Conservation (phyloP, 1,284 basidiomycete genomes). For the Papiliotrema terrestris region DNA sequence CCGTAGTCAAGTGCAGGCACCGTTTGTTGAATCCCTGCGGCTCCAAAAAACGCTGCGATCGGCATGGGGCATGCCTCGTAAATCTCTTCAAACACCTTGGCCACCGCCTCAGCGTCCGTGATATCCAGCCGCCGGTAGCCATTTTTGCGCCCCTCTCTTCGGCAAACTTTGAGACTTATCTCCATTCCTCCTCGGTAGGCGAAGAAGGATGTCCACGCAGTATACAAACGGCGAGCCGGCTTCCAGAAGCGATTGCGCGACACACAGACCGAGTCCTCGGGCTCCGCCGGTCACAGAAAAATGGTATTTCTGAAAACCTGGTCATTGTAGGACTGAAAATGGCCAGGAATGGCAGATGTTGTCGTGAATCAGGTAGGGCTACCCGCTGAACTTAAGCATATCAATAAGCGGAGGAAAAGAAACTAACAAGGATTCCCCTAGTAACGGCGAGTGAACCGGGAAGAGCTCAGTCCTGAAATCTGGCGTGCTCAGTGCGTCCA, state of each 20-base stretch:
- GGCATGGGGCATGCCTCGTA: slow-evolving; percentile 49
- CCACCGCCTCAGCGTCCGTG: slow-evolving; percentile 58
- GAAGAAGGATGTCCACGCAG: too few relatives aligned
- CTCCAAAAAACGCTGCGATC: slow-evolving; percentile 54
- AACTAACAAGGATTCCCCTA: too few relatives aligned
- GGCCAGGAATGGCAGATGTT: too few relatives aligned
- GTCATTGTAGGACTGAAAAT: too few relatives aligned
- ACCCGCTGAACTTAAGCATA: too few relatives aligned
- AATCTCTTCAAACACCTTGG: slow-evolving; percentile 59
- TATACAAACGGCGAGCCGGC: slow-evolving; percentile 77
- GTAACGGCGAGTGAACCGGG: too few relatives aligned
- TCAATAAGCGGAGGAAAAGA: too few relatives aligned
- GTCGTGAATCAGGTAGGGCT: too few relatives aligned
- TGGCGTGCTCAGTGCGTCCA: too few relatives aligned
- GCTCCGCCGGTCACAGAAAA: slow-evolving; percentile 77
- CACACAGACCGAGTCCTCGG: slow-evolving; percentile 75
- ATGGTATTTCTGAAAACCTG: too few relatives aligned
- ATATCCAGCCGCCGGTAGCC: slow-evolving; percentile 67
- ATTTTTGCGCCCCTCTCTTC: slow-evolving; percentile 55
- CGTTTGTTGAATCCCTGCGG: slow-evolving; percentile 68
- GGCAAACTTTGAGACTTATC: slow-evolving; percentile 52
- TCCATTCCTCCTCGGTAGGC: slow-evolving; percentile 65
- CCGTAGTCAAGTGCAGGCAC: slow-evolving; percentile 68
- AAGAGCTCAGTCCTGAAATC: too few relatives aligned
- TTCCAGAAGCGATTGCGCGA: slow-evolving; percentile 72